A percentile compares a stretch with the other conserved stretches of the same genome.
Evolutionary conservation across 768 basidiomycete genomes (phyloP).

Genomic region (Lentinula aciculospora): DNA sequence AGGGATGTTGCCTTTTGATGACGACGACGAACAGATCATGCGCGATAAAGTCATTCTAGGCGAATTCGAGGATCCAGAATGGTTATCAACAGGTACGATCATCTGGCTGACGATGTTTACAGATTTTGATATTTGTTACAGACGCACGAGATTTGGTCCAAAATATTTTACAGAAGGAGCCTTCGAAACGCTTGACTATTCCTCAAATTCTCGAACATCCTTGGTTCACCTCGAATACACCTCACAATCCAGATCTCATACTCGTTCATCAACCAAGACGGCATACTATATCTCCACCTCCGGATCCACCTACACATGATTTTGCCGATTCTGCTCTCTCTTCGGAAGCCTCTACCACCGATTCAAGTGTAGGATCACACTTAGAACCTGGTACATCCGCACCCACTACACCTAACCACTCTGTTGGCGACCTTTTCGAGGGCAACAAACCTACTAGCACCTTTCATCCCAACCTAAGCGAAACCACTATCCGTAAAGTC

Average conservation of each 20-base stretch:
- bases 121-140: conserved; percentile 23
- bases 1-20: conserved; percentile 86
- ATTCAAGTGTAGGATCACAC: conserved; percentile 32
- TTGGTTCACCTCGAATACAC: conserved; percentile 61
- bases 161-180: conserved; percentile 72
- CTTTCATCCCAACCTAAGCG: conserved; percentile 50
- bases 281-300: not conserved
- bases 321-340: conserved; percentile 31
- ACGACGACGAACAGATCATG: conserved; percentile 84
- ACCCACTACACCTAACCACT: conserved; percentile 54
- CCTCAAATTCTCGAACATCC: conserved; percentile 79
- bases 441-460: conserved; percentile 19
- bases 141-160: conserved; percentile 84
- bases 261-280: conserved; percentile 7
- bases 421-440: conserved; percentile 37
- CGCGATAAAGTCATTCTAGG: conserved; percentile 77
- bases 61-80: conserved; percentile 87
- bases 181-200: conserved; percentile 69
- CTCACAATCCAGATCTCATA: not conserved
- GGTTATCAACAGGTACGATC: conserved; percentile 76
- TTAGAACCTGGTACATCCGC: conserved; percentile 37
- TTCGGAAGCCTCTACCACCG: conserved; percentile 45
- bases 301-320: conserved; percentile 7
- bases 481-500: conserved; percentile 52
- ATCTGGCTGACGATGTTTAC: not conserved